Evolutionary conservation across 352 stramenopile genomes (phyloP).

Genomic region (Poterioochromonas sp.): DNA sequence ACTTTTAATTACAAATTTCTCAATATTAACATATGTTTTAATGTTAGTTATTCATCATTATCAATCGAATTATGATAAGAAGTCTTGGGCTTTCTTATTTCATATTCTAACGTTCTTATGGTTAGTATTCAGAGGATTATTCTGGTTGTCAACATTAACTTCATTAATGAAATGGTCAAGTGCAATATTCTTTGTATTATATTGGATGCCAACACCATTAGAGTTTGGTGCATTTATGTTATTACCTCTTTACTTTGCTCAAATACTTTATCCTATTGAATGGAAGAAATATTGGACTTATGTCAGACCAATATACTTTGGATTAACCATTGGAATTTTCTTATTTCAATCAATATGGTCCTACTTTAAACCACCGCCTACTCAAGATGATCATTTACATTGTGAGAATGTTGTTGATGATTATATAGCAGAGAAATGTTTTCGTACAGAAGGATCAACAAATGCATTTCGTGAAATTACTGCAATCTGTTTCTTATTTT

Average conservation of each 20-base stretch:
- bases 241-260: slow-evolving; percentile 8
- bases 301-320: not conserved
- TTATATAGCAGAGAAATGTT: not conserved
- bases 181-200: not conserved
- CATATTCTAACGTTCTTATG: not conserved
- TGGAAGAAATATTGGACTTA: not conserved
- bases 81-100: slow-evolving; percentile 19
- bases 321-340: not conserved
- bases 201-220: slow-evolving; percentile 25
- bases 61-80: slow-evolving; percentile 6
- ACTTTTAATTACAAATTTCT: slow-evolving; percentile 19
- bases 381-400: not conserved
- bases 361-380: not conserved
- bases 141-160: slow-evolving; percentile 14
- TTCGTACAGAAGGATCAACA: not conserved
- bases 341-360: not conserved
- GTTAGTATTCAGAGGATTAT: slow-evolving; percentile 4
- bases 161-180: not conserved
- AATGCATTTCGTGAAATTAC: not conserved
- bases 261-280: slow-evolving; percentile 3
- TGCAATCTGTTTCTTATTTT: slow-evolving; percentile 16
- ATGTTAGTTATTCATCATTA: slow-evolving; percentile 16
- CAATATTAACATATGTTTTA: not conserved
- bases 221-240: slow-evolving; percentile 28
- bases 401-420: not conserved